These are phyloP conservation scores for Globisporangium emineosum DNA, from an alignment of 352 stramenopile species.

Conservation along the genomic window DNA sequence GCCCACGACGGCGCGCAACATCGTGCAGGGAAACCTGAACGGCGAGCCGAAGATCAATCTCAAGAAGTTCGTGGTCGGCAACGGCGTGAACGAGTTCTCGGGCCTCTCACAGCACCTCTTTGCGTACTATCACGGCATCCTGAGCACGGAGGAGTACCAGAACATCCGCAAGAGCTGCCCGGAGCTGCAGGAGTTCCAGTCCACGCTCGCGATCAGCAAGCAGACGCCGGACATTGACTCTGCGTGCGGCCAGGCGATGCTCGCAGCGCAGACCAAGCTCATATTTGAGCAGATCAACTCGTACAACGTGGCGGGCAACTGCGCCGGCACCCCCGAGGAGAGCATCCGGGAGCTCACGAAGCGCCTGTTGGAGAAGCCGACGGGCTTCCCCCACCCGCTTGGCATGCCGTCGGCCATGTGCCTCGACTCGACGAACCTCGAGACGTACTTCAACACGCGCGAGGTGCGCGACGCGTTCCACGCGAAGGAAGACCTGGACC, in stretches of 20 bases:
- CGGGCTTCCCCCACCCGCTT: conserved; percentile 22
- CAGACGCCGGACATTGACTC: conserved; percentile 4
- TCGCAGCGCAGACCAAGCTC: conserved; percentile 6
- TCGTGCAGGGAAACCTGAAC: conserved; percentile 40
- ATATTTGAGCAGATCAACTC: conserved; percentile 19
- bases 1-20: conserved; percentile 47
- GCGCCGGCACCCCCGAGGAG: conserved; percentile 12
- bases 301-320: conserved; percentile 28
- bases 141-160: conserved; percentile 40
- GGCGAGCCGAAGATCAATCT: conserved; percentile 37
- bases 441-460: conserved; percentile 48
- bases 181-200: conserved; percentile 20
- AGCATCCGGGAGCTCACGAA: conserved; percentile 18
- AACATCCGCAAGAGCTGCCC: conserved; percentile 28
- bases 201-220: not conserved
- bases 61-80: conserved; percentile 65
- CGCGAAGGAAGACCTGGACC: conserved; percentile 21
- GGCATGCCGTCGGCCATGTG: conserved; percentile 29
- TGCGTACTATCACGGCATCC: conserved; percentile 50
- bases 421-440: conserved; percentile 19
- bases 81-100: conserved; percentile 46
- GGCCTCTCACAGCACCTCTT: conserved; percentile 34
- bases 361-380: conserved; percentile 18
- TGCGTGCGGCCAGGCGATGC: conserved; percentile 15
- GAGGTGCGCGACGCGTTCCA: conserved; percentile 58